A percentile compares a stretch with the other conserved stretches of the same genome.
phyloP scores from a whole-genome alignment of 179 eudicot genomes.

The Patellifolia procumbens region DNA sequence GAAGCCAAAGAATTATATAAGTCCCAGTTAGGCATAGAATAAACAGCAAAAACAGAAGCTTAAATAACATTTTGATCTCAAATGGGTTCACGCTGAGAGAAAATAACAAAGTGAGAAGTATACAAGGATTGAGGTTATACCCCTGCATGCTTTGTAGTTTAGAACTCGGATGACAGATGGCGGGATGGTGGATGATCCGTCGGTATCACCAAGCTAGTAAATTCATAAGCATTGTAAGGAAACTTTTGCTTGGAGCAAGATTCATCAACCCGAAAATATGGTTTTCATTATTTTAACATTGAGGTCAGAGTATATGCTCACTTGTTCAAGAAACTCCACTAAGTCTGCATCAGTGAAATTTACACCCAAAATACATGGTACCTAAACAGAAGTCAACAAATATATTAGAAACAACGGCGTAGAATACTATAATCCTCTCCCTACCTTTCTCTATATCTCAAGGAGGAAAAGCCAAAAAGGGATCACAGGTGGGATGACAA shows the following conservation, averaged over 20 bases:
- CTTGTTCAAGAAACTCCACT: slow-evolving; percentile 90
- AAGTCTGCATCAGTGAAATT: slow-evolving; percentile 78
- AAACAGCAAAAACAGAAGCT: slow-evolving; percentile 4
- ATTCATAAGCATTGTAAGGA: neutral
- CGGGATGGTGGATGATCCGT: slow-evolving; percentile 89
- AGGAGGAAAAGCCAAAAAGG: neutral
- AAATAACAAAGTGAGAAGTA: neutral
- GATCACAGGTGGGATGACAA: neutral
- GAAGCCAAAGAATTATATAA: neutral
- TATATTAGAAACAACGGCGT: slow-evolving; percentile 4
- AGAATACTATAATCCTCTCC: neutral
- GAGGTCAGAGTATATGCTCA: slow-evolving; percentile 23
- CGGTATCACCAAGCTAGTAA: slow-evolving; percentile 87
- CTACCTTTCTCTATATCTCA: slow-evolving; percentile 4
- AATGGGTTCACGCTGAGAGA: neutral
- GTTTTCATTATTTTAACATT: neutral
- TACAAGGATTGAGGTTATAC: slow-evolving; percentile 33
- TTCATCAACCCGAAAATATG: neutral
- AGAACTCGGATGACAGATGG: slow-evolving; percentile 83
- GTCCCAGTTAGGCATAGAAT: neutral
- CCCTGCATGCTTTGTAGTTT: slow-evolving; percentile 90
- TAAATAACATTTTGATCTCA: neutral
- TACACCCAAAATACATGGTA: slow-evolving; percentile 94
- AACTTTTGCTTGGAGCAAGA: neutral
- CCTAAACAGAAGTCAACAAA: slow-evolving; percentile 46